These are phyloP conservation scores for Rhododendron ovatum DNA, from an alignment of 148 eudicot species.

Conservation along the genomic window DNA sequence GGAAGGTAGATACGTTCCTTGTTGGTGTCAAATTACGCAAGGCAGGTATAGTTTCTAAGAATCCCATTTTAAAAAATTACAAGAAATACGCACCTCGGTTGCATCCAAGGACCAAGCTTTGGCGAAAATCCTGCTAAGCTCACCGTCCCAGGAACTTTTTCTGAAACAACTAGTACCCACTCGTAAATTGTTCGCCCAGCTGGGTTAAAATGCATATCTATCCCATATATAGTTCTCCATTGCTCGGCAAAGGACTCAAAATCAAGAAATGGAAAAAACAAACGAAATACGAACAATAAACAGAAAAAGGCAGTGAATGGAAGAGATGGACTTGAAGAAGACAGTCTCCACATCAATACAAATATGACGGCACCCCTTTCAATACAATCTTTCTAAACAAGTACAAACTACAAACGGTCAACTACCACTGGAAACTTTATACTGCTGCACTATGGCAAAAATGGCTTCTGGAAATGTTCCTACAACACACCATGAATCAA, in stretches of 20 bases:
- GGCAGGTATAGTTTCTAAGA: background rate
- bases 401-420: background rate
- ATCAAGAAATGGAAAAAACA: background rate
- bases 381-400: background rate
- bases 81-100: background rate
- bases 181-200: background rate
- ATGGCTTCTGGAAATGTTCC: background rate
- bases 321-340: background rate
- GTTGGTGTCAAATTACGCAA: background rate
- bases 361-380: background rate
- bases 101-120: background rate
- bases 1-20: background rate
- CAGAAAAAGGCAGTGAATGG: background rate
- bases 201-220: background rate
- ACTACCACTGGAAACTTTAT: background rate
- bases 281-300: background rate
- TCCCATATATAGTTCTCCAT: background rate
- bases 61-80: background rate
- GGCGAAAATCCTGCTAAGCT: background rate
- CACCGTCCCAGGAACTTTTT: background rate
- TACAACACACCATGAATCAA: background rate
- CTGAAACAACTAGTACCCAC: background rate
- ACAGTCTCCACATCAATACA: background rate
- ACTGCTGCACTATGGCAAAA: background rate
- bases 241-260: background rate